These are phyloP conservation scores for Daldinia bambusicola DNA, from an alignment of 495 filamentous ascomycete genomes.

Conservation along the genomic window DNA sequence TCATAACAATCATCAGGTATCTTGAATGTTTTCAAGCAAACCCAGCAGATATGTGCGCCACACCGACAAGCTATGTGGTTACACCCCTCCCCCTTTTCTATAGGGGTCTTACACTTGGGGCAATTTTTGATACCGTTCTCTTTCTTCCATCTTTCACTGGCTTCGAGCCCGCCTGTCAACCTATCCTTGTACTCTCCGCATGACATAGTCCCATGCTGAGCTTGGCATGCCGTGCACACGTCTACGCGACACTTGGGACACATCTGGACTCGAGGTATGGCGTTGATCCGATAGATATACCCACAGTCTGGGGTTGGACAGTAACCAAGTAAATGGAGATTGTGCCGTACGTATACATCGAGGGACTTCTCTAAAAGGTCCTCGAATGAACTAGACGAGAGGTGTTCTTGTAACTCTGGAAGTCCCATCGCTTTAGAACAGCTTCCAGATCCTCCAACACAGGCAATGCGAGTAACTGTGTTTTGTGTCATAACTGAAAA, in stretches of 20 bases:
- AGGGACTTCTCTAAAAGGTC: conserved; percentile 53
- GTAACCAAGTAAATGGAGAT: conserved; percentile 48
- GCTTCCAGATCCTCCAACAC: conserved; percentile 40
- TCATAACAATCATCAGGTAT: conserved; percentile 12
- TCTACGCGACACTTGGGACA: conserved; percentile 52
- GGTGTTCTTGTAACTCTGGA: conserved; percentile 49
- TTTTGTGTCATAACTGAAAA: conserved; percentile 34
- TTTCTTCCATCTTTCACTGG: conserved; percentile 44
- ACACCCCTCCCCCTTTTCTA: conserved; percentile 60
- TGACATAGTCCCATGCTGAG: conserved; percentile 48
- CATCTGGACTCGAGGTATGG: conserved; percentile 37
- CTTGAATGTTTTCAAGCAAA: conserved; percentile 46
- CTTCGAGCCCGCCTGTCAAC: conserved; percentile 43
- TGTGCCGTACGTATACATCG: conserved; percentile 49
- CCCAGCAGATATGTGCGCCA: conserved; percentile 62
- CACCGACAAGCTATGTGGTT: conserved; percentile 64
- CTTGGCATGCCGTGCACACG: conserved; percentile 55
- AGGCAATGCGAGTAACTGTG: conserved; percentile 43
- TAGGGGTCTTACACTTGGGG: conserved; percentile 51
- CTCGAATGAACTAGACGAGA: conserved; percentile 53
- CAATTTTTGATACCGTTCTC: conserved; percentile 52
- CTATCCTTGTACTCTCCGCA: conserved; percentile 53
- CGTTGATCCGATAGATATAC: conserved; percentile 52
- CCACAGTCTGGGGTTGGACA: conserved; percentile 57
- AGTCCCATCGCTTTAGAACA: conserved; percentile 48